Evolutionary conservation across 495 filamentous ascomycete species (phyloP).

Genomic region (Daldinia vernicosa): DNA sequence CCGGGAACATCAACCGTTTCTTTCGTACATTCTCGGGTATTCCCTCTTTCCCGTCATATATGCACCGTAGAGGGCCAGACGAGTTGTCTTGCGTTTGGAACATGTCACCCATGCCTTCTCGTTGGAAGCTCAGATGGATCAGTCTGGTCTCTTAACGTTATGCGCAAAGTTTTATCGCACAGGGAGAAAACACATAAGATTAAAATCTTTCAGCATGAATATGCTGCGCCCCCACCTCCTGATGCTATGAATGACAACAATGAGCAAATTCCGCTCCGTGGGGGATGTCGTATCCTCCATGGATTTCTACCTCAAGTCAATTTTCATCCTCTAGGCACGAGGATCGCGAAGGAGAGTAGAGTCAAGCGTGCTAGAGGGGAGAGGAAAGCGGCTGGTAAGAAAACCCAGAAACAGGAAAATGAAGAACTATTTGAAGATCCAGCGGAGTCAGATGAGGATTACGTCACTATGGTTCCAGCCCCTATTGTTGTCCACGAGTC

Average conservation of each 20-base stretch:
- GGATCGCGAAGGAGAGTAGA: constrained; percentile 65
- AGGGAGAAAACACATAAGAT: constrained; percentile 55
- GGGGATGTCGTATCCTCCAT: constrained; percentile 65
- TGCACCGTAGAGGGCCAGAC: constrained; percentile 55
- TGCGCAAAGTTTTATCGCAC: constrained; percentile 57
- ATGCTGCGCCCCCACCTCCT: constrained; percentile 36
- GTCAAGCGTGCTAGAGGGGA: constrained; percentile 45
- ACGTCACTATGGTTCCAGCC: constrained; percentile 46
- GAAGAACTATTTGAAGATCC: constrained; percentile 33
- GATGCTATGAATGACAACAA: constrained; percentile 15
- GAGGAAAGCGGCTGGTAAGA: constrained; percentile 57
- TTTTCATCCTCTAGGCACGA: constrained; percentile 69
- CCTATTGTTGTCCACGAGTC: constrained; percentile 55
- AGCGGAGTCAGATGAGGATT: constrained; percentile 30
- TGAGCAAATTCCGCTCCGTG: constrained; percentile 61
- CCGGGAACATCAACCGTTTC: constrained; percentile 55
- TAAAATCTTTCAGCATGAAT: constrained; percentile 59
- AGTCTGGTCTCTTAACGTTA: constrained; percentile 55
- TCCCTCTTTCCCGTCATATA: constrained; percentile 56
- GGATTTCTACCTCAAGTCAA: constrained; percentile 61
- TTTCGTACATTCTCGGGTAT: constrained; percentile 57
- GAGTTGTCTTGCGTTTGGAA: constrained; percentile 54
- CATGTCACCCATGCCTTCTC: constrained; percentile 56
- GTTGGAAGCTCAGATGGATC: constrained; percentile 56
- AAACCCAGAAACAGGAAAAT: constrained; percentile 50